Evolutionary conservation across 495 filamentous ascomycete species (phyloP), one percentile per base, ranked within the genome.

Genomic region (Aspergillus asperescens): DNA sequence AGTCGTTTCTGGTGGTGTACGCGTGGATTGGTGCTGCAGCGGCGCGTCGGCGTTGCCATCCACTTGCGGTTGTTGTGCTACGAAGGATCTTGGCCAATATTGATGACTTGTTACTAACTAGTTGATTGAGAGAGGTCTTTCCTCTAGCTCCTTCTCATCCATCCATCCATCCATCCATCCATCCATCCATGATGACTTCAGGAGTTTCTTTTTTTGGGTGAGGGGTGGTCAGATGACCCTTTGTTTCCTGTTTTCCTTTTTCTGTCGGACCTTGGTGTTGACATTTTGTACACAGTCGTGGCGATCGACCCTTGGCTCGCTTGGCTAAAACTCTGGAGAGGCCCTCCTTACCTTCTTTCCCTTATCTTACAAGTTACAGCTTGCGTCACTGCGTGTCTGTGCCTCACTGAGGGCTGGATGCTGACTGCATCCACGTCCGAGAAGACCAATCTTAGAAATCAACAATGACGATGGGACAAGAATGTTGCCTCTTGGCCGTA

Each of bases 261-360:
- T 24, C 12, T 12, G 41, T 24, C 37, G n/a, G n/a, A n/a, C n/a
- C n/a, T n/a, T n/a, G n/a, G n/a, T n/a, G n/a, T n/a, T n/a, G n/a
- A 35, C 16, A 35, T 5, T 28, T 9, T 9, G 25, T 28, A 28
- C 16, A 35, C 32, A 35, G 32, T n/a, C 7, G 2, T 12, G 16
- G 32, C n/a, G 32, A 35, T 35, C 32, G 32, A 15, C n/a, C 27
- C 41, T 46, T 46, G 27, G 42, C 42, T 32, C 27, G 24, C 42
- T 46, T 46, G 42, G 42, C 42, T 46, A 20, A 10, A 4, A 16
- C 15, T 16, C n/a, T 38, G 35, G n/a, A 5, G n/a, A 13, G 23
- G 23, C 29, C 41, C 40, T n/a, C 40, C 23, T 44, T 46, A 46
- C 42, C 7, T 31, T 42, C n/a, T 35, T 35, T 31, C 31, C 42